phyloP scores from a whole-genome alignment of 768 basidiomycete species.

The Pleurotus ostreatus region DNA sequence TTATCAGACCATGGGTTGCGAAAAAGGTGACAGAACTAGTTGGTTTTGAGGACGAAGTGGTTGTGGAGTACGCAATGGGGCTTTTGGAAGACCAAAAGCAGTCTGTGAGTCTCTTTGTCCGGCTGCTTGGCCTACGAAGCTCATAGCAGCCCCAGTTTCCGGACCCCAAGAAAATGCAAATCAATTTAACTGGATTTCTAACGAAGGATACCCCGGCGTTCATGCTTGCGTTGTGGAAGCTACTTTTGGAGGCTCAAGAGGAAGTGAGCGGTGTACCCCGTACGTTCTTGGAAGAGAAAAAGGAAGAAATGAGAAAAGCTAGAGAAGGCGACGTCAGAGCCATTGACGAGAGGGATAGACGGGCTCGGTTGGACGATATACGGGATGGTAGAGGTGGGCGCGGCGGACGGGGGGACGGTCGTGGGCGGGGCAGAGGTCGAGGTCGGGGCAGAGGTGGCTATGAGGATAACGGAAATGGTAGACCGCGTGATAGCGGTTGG shows the following conservation, averaged over 20 bases:
- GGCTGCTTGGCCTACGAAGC: neutral
- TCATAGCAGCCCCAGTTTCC: slow-evolving; percentile 51
- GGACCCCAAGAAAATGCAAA: slow-evolving; percentile 95
- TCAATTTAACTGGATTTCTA: slow-evolving; percentile 89
- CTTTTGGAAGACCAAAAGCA: slow-evolving; percentile 82
- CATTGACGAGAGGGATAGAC: slow-evolving; percentile 68
- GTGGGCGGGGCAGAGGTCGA: slow-evolving; percentile 48
- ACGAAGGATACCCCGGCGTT: slow-evolving; percentile 82
- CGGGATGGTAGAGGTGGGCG: slow-evolving; percentile 48
- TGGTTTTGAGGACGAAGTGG: slow-evolving; percentile 95
- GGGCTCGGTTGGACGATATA: slow-evolving; percentile 65
- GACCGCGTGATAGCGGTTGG: slow-evolving; percentile 62
- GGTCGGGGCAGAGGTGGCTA: slow-evolving; percentile 40
- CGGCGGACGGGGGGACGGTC: slow-evolving; percentile 50
- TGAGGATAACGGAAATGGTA: slow-evolving; percentile 38
- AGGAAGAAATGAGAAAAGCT: slow-evolving; percentile 80
- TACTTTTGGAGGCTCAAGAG: slow-evolving; percentile 90
- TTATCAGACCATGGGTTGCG: slow-evolving; percentile 94
- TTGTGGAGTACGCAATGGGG: slow-evolving; percentile 95
- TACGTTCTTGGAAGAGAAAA: slow-evolving; percentile 89
- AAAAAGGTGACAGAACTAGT: slow-evolving; percentile 88
- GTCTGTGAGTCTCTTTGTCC: slow-evolving; percentile 50
- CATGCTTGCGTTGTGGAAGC: slow-evolving; percentile 85
- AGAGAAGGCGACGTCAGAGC: slow-evolving; percentile 59
- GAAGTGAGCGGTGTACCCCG: slow-evolving; percentile 87